Conservation (phyloP, 2,329 filamentous ascomycete species). For the Apiospora koreana region DNA sequence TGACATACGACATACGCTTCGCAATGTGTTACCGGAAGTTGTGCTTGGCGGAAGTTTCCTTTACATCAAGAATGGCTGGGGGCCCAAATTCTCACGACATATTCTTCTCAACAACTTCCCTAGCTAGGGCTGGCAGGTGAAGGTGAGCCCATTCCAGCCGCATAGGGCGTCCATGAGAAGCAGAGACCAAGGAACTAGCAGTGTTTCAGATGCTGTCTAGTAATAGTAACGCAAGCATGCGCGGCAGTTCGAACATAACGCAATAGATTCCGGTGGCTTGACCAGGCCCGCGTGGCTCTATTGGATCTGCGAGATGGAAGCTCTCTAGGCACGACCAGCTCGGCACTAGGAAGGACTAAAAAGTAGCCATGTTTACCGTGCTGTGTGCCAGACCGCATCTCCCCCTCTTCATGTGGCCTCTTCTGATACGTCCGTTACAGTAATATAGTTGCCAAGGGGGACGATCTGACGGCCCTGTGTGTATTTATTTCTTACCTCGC, state of each 20-base stretch:
- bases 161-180: background rate
- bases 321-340: background rate
- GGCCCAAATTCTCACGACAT: background rate
- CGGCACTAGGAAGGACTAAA: background rate
- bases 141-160: background rate
- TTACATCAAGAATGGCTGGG: background rate
- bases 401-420: background rate
- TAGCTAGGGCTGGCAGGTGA: background rate
- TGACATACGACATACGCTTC: background rate
- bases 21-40: background rate
- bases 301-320: background rate
- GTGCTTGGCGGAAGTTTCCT: background rate
- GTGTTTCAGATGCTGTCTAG: background rate
- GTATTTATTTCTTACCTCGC: background rate
- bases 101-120: background rate
- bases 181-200: background rate
- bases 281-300: background rate
- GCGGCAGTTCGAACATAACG: constrained; percentile 1
- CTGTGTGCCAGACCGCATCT: background rate
- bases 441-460: background rate
- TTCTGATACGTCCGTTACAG: constrained; percentile 3
- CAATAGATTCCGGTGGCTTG: constrained; percentile 6
- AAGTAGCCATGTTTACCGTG: background rate
- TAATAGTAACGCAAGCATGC: background rate
- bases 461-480: background rate